These are phyloP conservation scores for Torulaspora gathmanii DNA, from an alignment of 805 yeast species.

Conservation along the genomic window DNA sequence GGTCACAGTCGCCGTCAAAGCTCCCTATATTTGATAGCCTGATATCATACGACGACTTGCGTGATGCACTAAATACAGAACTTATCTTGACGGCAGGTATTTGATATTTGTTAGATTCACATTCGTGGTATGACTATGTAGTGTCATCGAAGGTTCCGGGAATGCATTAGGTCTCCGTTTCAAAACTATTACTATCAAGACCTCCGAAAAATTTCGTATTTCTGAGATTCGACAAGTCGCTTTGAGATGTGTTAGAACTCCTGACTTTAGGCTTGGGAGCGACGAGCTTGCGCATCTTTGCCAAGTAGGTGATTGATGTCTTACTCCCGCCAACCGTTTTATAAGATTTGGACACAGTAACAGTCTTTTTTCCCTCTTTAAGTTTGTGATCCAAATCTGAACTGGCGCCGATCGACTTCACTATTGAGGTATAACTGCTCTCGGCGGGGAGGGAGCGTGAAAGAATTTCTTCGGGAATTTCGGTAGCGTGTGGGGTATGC, in stretches of 20 bases:
- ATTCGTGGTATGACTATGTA: constrained; percentile 1
- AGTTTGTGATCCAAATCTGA: constrained; percentile 38
- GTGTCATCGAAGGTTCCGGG: not conserved
- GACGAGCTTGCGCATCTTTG: constrained; percentile 35
- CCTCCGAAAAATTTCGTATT: constrained; percentile 17
- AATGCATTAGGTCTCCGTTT: constrained; percentile 3
- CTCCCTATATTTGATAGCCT: constrained; percentile 19
- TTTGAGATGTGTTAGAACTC: not conserved
- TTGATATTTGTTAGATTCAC: not conserved
- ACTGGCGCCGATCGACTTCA: constrained; percentile 43
- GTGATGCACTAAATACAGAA: constrained; percentile 32
- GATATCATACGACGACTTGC: constrained; percentile 26
- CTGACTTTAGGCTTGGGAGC: constrained; percentile 27
- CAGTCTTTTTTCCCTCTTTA: constrained; percentile 42
- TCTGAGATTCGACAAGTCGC: not conserved
- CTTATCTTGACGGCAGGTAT: constrained; percentile 12
- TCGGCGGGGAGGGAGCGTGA: not conserved
- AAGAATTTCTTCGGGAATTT: not conserved
- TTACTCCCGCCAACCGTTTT: constrained; percentile 52
- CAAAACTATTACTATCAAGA: constrained; percentile 22
- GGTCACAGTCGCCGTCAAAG: constrained; percentile 2
- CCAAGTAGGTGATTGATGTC: constrained; percentile 55
- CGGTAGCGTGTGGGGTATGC: constrained; percentile 22
- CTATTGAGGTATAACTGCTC: constrained; percentile 33
- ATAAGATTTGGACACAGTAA: constrained; percentile 50